Evolutionary conservation across 371 early-diverging fungal species (phyloP).

Genomic region (Rhizopus arrhizus): DNA sequence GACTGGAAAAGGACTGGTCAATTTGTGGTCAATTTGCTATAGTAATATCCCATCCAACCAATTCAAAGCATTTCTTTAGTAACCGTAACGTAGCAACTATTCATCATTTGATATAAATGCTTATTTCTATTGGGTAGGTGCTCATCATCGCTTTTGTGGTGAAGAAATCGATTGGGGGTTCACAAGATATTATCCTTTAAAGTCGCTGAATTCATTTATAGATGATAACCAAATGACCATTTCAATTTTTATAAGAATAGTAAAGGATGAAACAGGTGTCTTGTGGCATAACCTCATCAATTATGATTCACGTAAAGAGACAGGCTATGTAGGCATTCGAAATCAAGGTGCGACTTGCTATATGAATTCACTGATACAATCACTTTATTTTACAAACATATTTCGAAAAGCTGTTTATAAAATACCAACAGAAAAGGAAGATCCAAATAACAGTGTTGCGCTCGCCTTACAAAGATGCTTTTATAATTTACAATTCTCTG

Average conservation of each 20-base stretch:
- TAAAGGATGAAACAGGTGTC: slow-evolving; percentile 89
- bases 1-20: slow-evolving; percentile 65
- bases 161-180: slow-evolving; percentile 95
- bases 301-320: slow-evolving; percentile 85
- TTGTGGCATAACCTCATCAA: slow-evolving; percentile 93
- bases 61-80: slow-evolving; percentile 61
- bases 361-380: slow-evolving; percentile 98
- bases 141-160: slow-evolving; percentile 82
- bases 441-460: slow-evolving; percentile 81
- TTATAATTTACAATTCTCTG: slow-evolving; percentile 80
- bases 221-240: slow-evolving; percentile 61
- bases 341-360: slow-evolving; percentile 99
- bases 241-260: slow-evolving; percentile 76
- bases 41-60: slow-evolving; percentile 70
- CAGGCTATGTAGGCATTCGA: slow-evolving; percentile 92
- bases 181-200: slow-evolving; percentile 60
- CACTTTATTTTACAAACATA: slow-evolving; percentile 93
- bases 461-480: slow-evolving; percentile 94
- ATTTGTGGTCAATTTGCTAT: slow-evolving; percentile 85
- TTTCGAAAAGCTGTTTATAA: slow-evolving; percentile 90
- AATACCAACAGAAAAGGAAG: slow-evolving; percentile 89
- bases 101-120: neutral
- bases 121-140: slow-evolving; percentile 33
- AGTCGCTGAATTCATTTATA: slow-evolving; percentile 22
- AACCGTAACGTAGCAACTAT: slow-evolving; percentile 57